Evolutionary conservation across 23 red algal genomes (phyloP), one percentile per base, ranked within the genome.

Genomic region (Gracilaria gracilis): DNA sequence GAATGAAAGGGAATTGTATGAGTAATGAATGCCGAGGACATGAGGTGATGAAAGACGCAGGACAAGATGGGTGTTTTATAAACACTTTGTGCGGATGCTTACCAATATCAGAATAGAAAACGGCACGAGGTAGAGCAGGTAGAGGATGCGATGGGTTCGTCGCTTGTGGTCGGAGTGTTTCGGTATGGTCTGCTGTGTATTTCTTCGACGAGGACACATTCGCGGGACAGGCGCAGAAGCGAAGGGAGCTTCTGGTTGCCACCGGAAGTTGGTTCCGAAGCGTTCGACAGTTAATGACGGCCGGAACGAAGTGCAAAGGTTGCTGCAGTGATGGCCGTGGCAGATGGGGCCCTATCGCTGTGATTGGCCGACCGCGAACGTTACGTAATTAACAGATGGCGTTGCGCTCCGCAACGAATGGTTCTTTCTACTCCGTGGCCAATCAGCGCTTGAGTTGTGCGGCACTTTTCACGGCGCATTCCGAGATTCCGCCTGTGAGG

Each of bases 101-200:
- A 77, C 72, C 72, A 77, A 37, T 77, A 50, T 20, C 2, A 77
- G 72, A 50, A 77, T 40, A 50, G 72, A 48, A 77, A 77, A 50
- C 3, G 72, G 39, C 14, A 28, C 72, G 42, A 77, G 39, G 17
- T 77, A 77, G 19, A 77, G 17, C 20, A 77, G 21, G 20, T 50
- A 42, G 27, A 21, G 27, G 72, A 42, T 27, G 50, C 72, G 72
- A 50, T 77, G 20, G 17, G 42, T 28, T 3, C 39, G 42, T 15
- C 39, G 72, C 42, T 77, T 50, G 46, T 25, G 72, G 72, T 48
- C 20, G 25, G 72, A 50, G 21, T 28, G 19, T 11, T 77, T 77
- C 42, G 72, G 20, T 20, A 42, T 77, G 39, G 23, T 14, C 6
- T 14, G 40, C 39, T 1, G 0, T 50, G 46, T 28, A 77, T 77